Evolutionary conservation across 1,284 basidiomycete genomes (phyloP), one percentile per base, ranked within the genome.

Genomic region (Psilocybe mexicana): DNA sequence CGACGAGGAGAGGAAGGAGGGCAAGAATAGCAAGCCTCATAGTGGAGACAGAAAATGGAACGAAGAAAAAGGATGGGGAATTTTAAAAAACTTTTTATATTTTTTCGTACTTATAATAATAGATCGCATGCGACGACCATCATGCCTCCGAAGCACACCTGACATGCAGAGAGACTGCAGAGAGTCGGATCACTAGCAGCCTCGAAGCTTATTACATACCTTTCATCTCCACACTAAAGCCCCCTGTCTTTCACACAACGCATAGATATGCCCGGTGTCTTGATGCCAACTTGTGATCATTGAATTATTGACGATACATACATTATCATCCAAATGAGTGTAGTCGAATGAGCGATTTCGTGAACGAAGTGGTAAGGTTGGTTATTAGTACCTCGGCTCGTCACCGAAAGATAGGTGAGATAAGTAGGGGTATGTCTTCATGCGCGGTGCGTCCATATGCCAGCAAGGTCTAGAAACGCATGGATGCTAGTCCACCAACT

Each of bases 1-100:
- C 66, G 48, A 72, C 67, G 53, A 76, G 60, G 46, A 70, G 55
- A 45, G 72, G 66, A 57, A 66, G 58, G 54, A 58, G 63, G 58
- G 63, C 76, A 65, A 61, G 73, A 60, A 68, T 69, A 44, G 64
- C 52, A 52, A 68, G 53, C 69, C 71, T 78, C 78, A 79, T 80
- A 67, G 56, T 61, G 54, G 55, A 43, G 43, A 51, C 43, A 48
- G n/a, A 10, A 33, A 18, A 48, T 26, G 35, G 43, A 56, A 56
- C 53, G 61, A 54, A 55, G 58, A 48, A 48, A 48, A 48, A 48
- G 63, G 59, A 47, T 54, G 49, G 52, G 57, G 57, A 65, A 60
- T 65, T 54, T 43, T 12, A 38, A 28, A 43, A 8, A 28, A 46
- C 49, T 44, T 44, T 45, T 51, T 51, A 51, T 52, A 43, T 51